Evolutionary conservation across 495 filamentous ascomycete species (phyloP).

Genomic region (Venustampulla echinocandica): DNA sequence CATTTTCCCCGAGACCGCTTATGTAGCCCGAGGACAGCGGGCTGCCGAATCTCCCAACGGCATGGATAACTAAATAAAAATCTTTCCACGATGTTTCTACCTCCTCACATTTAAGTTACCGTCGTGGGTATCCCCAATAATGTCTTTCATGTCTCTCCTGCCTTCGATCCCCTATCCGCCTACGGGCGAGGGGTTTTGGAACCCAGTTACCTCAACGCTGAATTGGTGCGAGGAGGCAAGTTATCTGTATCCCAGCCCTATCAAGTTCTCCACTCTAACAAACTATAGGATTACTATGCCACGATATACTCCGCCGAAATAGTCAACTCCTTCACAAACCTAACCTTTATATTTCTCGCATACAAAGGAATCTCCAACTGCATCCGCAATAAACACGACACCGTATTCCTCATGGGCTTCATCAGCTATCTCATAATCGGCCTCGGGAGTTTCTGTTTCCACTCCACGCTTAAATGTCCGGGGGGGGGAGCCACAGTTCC

Average conservation of each 20-base stretch:
- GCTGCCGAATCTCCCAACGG: too few relatives aligned
- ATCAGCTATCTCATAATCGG: slow-evolving; percentile 67
- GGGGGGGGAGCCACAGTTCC: too few relatives aligned
- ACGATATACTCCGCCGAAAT: slow-evolving; percentile 51
- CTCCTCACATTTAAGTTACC: too few relatives aligned
- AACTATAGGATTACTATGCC: slow-evolving; percentile 47
- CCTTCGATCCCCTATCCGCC: slow-evolving; percentile 46
- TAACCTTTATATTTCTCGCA: slow-evolving; percentile 65
- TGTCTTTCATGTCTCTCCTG: too few relatives aligned
- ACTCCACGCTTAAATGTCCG: slow-evolving; percentile 75
- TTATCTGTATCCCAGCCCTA: background rate
- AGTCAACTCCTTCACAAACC: slow-evolving; percentile 66
- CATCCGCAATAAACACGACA: slow-evolving; percentile 56
- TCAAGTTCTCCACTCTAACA: slow-evolving; percentile 7
- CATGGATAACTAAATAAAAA: too few relatives aligned
- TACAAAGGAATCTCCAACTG: slow-evolving; percentile 62
- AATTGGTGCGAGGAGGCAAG: slow-evolving; percentile 79
- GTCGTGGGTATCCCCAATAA: too few relatives aligned
- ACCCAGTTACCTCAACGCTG: slow-evolving; percentile 72
- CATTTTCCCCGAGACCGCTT: too few relatives aligned
- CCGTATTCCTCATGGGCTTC: slow-evolving; percentile 59
- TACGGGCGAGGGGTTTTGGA: slow-evolving; percentile 62
- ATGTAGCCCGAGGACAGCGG: too few relatives aligned
- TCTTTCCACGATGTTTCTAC: too few relatives aligned
- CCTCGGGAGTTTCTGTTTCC: slow-evolving; percentile 69